These are phyloP conservation scores for Cicer pinnatifidum DNA, from an alignment of 306 rosid species.

Conservation along the genomic window DNA sequence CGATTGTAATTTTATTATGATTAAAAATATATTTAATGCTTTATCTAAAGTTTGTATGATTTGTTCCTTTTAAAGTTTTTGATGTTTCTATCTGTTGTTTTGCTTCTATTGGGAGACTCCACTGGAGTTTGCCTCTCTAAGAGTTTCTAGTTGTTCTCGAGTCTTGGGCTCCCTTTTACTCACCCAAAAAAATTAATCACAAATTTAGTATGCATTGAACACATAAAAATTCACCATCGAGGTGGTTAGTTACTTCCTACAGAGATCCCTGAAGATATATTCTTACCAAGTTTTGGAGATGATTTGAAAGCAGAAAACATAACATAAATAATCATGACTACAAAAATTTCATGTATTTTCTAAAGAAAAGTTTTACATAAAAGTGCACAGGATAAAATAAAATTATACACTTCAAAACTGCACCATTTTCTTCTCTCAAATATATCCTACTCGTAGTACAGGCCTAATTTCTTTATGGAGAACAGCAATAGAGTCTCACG, in stretches of 20 bases:
- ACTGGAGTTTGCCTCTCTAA: too few species aligned
- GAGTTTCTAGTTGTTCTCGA: too few species aligned
- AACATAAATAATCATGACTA: slow-evolving; percentile 2
- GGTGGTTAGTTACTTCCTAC: neutral
- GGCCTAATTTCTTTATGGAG: slow-evolving; percentile 12
- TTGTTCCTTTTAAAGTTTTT: too few species aligned
- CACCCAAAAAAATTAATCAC: neutral
- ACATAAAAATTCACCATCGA: neutral
- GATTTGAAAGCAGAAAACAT: slow-evolving; percentile 9
- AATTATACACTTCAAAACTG: slow-evolving; percentile 10
- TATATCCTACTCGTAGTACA: neutral
- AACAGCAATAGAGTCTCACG: slow-evolving; percentile 2
- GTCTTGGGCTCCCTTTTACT: too few species aligned
- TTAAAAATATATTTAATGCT: too few species aligned
- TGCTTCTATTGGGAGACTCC: too few species aligned
- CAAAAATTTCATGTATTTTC: slow-evolving; percentile 27
- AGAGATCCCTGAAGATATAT: neutral
- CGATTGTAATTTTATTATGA: too few species aligned
- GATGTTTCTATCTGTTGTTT: too few species aligned
- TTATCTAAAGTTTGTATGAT: too few species aligned
- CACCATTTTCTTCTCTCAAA: slow-evolving; percentile 18
- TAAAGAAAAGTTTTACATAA: neutral
- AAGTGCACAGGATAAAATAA: slow-evolving; percentile 13
- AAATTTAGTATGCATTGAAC: neutral
- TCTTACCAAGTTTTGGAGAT: neutral